Evolutionary conservation across 2,329 filamentous ascomycete genomes (phyloP), one percentile per base, ranked within the genome.

Genomic region (Rachicladosporium sp.): DNA sequence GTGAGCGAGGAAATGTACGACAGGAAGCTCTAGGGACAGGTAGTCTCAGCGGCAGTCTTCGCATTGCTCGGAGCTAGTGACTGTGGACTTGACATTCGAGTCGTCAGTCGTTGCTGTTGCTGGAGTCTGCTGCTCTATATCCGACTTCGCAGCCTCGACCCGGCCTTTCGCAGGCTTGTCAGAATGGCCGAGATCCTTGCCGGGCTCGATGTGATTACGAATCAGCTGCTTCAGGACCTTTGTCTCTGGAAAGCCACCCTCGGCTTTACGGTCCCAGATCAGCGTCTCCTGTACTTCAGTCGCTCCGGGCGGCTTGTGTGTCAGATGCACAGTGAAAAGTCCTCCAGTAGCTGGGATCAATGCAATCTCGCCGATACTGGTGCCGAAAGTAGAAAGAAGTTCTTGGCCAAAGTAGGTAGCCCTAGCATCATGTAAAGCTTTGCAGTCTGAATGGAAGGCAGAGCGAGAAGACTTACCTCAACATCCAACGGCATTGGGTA

Each of bases 321-420:
- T 64, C 40, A 93, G 73, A 43, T 79, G 72, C 9, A 96, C 79
- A 13, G 75, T 70, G 55, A 96, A 98, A 2, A 82, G 69, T 0
- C 91, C 89, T 11, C 89, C 87, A 0, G 85, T 93, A 10, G 78
- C 71, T 1, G 91, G 91, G 48, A 93, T 76, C 6, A 98, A 73
- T 10, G 89, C 78, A 7, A 96, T 80, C 61, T 96, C 89, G 45
- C 87, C 88, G 2, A 96, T 73, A 33, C 76, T 70, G 2, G 78
- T 84, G 40, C 76, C 76, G 65, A 98, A 98, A 1, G 89, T 98
- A 1, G 86, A 93, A 30, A 98, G 77, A 33, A 98, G 78, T 62
- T 96, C 91, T 70, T 96, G 91, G 36, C 81, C 89, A 60, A 82
- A 95, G 84, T n/a, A n/a, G n/a, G n/a, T n/a, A n/a, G n/a, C n/a